These are phyloP conservation scores for Colletotrichum tanaceti DNA, from an alignment of 2,329 filamentous ascomycete genomes.

Conservation along the genomic window DNA sequence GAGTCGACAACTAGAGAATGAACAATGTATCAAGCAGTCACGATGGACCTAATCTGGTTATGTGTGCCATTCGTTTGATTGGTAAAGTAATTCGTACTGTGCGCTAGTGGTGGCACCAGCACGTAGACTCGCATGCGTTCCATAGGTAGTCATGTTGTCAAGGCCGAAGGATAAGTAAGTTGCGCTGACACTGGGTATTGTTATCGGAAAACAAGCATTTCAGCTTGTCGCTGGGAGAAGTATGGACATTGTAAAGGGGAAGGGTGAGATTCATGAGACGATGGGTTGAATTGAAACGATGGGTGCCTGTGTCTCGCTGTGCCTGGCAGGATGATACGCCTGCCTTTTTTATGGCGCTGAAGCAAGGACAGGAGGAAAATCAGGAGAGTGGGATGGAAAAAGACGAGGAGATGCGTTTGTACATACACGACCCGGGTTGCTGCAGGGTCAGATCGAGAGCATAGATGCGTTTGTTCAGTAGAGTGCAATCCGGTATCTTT, in stretches of 20 bases:
- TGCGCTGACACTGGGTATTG: not conserved
- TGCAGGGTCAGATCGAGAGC: not conserved
- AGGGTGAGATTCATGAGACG: constrained; percentile 15
- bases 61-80: not conserved
- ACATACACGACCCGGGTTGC: not conserved
- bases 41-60: too few species aligned
- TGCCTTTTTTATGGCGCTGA: not conserved
- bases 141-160: not conserved
- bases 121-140: not conserved
- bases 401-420: not conserved
- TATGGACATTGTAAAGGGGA: constrained; percentile 14
- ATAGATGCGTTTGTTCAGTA: not conserved
- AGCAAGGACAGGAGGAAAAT: not conserved
- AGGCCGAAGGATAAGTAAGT: not conserved
- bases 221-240: constrained; percentile 1
- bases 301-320: constrained; percentile 8
- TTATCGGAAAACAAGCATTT: not conserved
- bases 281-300: constrained; percentile 13
- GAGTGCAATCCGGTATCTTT: too few species aligned
- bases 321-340: not conserved
- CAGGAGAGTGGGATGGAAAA: too few species aligned
- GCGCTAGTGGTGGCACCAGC: not conserved
- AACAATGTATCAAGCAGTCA: constrained; percentile 11
- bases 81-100: not conserved
- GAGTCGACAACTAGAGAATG: constrained; percentile 27